Conservation (phyloP, 1,284 basidiomycete genomes). For the Schizopora paradoxa region DNA sequence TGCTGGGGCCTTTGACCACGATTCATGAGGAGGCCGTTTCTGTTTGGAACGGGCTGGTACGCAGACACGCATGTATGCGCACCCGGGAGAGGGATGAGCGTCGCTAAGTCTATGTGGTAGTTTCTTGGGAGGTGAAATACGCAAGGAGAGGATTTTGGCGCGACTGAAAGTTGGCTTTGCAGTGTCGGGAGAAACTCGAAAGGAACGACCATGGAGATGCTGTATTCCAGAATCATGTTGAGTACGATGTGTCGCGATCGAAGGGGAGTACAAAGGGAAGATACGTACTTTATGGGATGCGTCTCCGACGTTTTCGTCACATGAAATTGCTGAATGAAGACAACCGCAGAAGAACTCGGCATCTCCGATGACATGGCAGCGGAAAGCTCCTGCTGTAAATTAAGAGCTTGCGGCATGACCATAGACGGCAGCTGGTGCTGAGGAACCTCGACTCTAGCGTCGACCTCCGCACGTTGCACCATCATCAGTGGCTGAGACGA, state of each 20-base stretch:
- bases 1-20: no score
- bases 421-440: constrained; percentile 20
- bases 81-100: constrained; percentile 15
- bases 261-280: neutral
- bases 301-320: constrained; percentile 70
- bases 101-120: constrained; percentile 30
- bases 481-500: neutral
- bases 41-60: constrained; percentile 8
- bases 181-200: constrained; percentile 51
- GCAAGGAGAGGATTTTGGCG: constrained; percentile 31
- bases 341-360: constrained; percentile 8
- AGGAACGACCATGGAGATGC: constrained; percentile 64
- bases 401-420: constrained; percentile 22
- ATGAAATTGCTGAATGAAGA: constrained; percentile 17
- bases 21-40: constrained; percentile 1
- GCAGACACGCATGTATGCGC: constrained; percentile 8
- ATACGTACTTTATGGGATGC: constrained; percentile 76
- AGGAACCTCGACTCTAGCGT: constrained; percentile 13
- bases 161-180: constrained; percentile 44
- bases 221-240: constrained; percentile 26
- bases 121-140: constrained; percentile 32
- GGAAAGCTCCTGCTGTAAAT: constrained; percentile 44
- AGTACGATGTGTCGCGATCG: constrained; percentile 15
- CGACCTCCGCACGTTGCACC: neutral
- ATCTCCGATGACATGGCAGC: constrained; percentile 39